Evolutionary conservation across 2,329 filamentous ascomycete species (phyloP).

Genomic region (Ophiostoma tasmaniense): DNA sequence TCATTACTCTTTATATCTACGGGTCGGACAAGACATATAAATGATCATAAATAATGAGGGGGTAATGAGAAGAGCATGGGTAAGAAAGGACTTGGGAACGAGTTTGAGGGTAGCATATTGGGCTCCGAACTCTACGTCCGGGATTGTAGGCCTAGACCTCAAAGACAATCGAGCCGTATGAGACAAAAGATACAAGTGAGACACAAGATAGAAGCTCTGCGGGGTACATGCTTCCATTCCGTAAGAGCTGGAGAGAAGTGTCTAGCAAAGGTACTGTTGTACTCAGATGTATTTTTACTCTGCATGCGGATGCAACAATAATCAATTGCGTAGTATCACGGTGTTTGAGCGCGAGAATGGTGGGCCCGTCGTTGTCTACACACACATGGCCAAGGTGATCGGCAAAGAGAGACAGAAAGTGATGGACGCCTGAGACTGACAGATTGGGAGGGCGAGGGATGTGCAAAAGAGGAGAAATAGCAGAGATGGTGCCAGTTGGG

Average conservation of each 20-base stretch:
- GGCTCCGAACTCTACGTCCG: neutral
- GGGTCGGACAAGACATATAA: neutral
- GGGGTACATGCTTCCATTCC: neutral
- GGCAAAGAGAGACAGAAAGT: neutral
- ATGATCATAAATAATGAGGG: neutral
- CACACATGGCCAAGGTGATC: neutral
- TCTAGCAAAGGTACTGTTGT: neutral
- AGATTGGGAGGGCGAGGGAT: neutral
- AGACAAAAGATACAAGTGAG: neutral
- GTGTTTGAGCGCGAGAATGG: neutral
- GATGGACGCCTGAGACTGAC: neutral
- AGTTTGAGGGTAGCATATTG: neutral
- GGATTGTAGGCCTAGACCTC: neutral
- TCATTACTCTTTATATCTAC: conserved; percentile 1
- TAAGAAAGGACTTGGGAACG: neutral
- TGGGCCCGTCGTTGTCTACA: neutral
- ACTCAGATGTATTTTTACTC: neutral
- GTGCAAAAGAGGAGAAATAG: conserved; percentile 5
- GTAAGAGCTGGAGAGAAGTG: neutral
- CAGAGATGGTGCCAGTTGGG: neutral
- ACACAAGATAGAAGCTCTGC: neutral
- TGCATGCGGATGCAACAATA: neutral
- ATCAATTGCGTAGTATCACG: neutral
- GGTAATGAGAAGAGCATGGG: neutral
- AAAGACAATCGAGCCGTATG: neutral